Base-by-base conservation (phyloP, 805 yeast species). In the Clavispora asparagi region DNA sequence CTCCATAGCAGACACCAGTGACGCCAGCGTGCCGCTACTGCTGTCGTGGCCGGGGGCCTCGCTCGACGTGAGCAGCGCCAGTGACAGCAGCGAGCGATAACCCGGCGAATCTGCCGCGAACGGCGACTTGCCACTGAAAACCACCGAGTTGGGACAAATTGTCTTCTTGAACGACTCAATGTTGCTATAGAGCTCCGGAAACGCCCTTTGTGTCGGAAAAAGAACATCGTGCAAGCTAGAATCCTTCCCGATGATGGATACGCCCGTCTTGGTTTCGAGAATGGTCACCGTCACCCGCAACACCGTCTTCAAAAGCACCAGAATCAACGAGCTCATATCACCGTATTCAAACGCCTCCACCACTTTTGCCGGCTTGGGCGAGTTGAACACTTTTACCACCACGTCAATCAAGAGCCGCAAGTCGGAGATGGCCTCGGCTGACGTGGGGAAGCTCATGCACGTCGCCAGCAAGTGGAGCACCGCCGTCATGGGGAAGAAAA, bases 401-500 rank as follows among this genome's bases (percentile, higher is more conserved):
- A 43, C 37, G 17, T 56, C 60, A 39, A 63, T 51, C 40, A 71
- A 56, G 19, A 70, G 51, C 9, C 56, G 44, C 23, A 67, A 49
- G 47, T 70, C 75, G 14, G 43, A 42, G 10, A 50, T 45, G 3
- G 64, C 50, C 7, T 66, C 71, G 0, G 57, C 54, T 3, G 55
- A 47, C n/a, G 53, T 52, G 7, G 71, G 70, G 39, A 60, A 59
- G 44, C 62, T 62, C 43, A 70, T 49, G 44, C 67, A 62, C 10
- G 60, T 53, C 0, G 67, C 64, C 41, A 67, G 50, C 3, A 68
- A 40, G 13, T 55, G 58, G n/a, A 66, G 52, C 36, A 57, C 63
- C 3, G 74, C 73, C 4, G 65, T 52, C 14, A 65, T 47, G 1
- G 71, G 68, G 45, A 57, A 67, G 45, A 58, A 64, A 28, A 59